These are phyloP conservation scores for Guadua angustifolia DNA, from an alignment of 176 grass and related monocot species.

Conservation along the genomic window DNA sequence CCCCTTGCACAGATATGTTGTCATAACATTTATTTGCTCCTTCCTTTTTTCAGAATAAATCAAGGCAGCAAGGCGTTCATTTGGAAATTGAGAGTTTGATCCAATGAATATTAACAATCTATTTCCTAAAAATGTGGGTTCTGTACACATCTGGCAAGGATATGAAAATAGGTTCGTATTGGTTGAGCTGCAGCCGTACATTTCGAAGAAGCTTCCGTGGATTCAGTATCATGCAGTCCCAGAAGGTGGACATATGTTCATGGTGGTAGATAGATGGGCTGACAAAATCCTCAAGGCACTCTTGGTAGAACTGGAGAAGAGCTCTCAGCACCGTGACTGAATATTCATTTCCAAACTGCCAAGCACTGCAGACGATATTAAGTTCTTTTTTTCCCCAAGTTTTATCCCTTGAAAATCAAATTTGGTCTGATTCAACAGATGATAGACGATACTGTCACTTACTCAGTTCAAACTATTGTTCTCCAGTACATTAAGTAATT, in stretches of 20 bases:
- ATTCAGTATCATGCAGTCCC: slow-evolving; percentile 71
- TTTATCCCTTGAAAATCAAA: slow-evolving; percentile 16
- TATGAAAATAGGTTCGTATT: slow-evolving; percentile 68
- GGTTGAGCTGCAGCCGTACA: slow-evolving; percentile 61
- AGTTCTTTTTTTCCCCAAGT: neutral
- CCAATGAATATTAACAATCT: slow-evolving; percentile 71
- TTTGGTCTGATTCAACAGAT: slow-evolving; percentile 5
- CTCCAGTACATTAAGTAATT: slow-evolving; percentile 22
- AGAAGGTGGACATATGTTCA: slow-evolving; percentile 77
- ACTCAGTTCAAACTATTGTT: slow-evolving; percentile 20
- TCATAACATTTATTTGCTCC: neutral
- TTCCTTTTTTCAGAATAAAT: neutral
- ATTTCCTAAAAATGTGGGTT: slow-evolving; percentile 70
- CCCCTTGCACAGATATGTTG: neutral
- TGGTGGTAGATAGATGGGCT: slow-evolving; percentile 57
- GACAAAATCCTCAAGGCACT: slow-evolving; percentile 65
- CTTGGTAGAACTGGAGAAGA: slow-evolving; percentile 54
- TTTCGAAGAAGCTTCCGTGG: slow-evolving; percentile 71
- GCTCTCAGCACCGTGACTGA: slow-evolving; percentile 28
- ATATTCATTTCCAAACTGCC: slow-evolving; percentile 26
- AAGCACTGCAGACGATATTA: slow-evolving; percentile 11
- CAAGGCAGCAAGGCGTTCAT: slow-evolving; percentile 78
- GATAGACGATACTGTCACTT: too few relatives aligned
- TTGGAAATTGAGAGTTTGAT: slow-evolving; percentile 80
- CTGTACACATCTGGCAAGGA: slow-evolving; percentile 84